Percentiles rank a stretch among this genome's conserved stretches.
phyloP scores from a whole-genome alignment of 1,139 yeast species.

The Nematodospora anomalae region DNA sequence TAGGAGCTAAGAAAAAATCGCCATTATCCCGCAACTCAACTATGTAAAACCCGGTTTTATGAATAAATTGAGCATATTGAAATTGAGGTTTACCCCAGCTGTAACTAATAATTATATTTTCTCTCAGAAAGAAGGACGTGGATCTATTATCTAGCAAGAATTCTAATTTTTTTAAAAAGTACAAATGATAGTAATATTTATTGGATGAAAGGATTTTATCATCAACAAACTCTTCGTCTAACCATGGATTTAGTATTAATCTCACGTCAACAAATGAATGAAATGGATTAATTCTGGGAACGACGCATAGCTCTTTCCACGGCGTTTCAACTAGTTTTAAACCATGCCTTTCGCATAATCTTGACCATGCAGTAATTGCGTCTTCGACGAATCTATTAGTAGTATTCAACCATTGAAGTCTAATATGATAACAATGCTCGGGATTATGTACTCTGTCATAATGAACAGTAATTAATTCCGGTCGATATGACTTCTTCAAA shows the following conservation, averaged over 20 bases:
- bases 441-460: conserved; percentile 93
- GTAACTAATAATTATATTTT: conserved; percentile 59
- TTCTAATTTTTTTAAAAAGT: conserved; percentile 64
- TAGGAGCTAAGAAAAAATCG: conserved; percentile 77
- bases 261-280: conserved; percentile 77
- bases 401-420: conserved; percentile 90
- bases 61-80: conserved; percentile 85
- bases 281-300: conserved; percentile 80
- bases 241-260: conserved; percentile 68
- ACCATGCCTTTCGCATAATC: conserved; percentile 85
- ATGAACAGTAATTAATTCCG: conserved; percentile 80
- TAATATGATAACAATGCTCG: conserved; percentile 87
- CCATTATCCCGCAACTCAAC: conserved; percentile 87
- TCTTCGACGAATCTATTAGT: conserved; percentile 91
- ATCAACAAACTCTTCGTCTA: conserved; percentile 53
- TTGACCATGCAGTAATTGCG: conserved; percentile 74
- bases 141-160: conserved; percentile 84
- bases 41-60: conserved; percentile 82
- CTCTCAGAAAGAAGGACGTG: conserved; percentile 56
- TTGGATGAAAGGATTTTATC: conserved; percentile 48
- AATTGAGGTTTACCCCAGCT: conserved; percentile 92
- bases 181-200: conserved; percentile 61
- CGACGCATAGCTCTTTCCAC: conserved; percentile 78
- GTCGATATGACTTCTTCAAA: conserved; percentile 64
- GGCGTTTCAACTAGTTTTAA: conserved; percentile 88